phyloP scores from a whole-genome alignment of 495 filamentous ascomycete species.

The Penicillium egyptiacum region DNA sequence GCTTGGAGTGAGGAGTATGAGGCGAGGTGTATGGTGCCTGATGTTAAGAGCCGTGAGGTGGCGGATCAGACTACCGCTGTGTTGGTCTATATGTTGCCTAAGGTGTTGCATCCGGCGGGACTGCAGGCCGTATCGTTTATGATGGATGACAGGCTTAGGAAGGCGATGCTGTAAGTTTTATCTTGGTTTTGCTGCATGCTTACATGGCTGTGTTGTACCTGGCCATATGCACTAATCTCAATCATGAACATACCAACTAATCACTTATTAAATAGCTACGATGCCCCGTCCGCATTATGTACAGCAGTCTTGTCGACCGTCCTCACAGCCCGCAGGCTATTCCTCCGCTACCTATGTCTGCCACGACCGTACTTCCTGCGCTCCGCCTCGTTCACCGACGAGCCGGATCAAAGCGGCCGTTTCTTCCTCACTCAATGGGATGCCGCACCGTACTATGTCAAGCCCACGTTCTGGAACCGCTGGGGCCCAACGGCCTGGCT shows the following conservation, averaged over 20 bases:
- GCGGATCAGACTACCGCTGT: conserved; percentile 59
- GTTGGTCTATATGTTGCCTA: conserved; percentile 59
- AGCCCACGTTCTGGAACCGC: conserved; percentile 59
- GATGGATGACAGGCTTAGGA: conserved; percentile 63
- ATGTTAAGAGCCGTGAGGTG: conserved; percentile 48
- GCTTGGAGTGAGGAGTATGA: conserved; percentile 63
- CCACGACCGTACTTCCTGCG: conserved; percentile 53
- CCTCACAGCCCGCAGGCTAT: conserved; percentile 49
- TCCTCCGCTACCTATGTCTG: conserved; percentile 55
- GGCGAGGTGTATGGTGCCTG: conserved; percentile 56
- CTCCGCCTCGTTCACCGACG: conserved; percentile 37
- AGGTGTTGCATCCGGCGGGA: conserved; percentile 46
- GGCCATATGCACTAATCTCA: background rate
- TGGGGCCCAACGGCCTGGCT: conserved; percentile 58
- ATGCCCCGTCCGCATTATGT: conserved; percentile 40
- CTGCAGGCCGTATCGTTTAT: conserved; percentile 55
- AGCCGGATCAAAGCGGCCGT: conserved; percentile 49
- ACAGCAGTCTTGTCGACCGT: conserved; percentile 40
- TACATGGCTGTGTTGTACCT: background rate
- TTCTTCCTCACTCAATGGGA: conserved; percentile 52
- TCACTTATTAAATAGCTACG: conserved; percentile 31
- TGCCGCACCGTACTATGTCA: conserved; percentile 59
- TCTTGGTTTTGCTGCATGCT: background rate
- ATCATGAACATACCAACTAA: background rate
- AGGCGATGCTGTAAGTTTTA: conserved; percentile 60